Percentiles rank a stretch among this genome's conserved stretches.
Conservation (phyloP, 345 rosid species). For the Dovyalis caffra region DNA sequence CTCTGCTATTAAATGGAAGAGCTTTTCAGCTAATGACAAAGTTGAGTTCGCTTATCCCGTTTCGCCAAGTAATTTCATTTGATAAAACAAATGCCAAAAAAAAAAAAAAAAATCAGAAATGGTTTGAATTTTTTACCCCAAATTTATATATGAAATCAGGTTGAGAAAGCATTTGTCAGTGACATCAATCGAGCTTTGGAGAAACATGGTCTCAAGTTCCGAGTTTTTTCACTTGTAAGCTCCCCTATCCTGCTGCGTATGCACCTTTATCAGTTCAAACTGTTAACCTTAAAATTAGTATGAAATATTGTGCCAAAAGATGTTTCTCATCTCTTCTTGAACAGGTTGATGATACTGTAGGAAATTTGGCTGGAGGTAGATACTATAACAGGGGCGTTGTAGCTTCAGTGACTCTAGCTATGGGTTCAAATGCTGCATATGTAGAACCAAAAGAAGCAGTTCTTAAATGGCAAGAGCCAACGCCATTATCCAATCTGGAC, state of each 20-base stretch:
- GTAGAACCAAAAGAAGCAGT: conserved; percentile 45
- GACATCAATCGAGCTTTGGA: conserved; percentile 47
- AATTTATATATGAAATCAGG: not conserved
- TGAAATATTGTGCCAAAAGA: not conserved
- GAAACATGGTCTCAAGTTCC: conserved; percentile 40
- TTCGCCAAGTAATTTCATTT: no score
- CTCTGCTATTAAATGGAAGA: conserved; percentile 44
- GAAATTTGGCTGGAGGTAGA: conserved; percentile 60
- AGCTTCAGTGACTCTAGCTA: conserved; percentile 57
- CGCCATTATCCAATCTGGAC: conserved; percentile 31
- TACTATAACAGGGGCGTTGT: conserved; percentile 52
- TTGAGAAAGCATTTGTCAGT: conserved; percentile 28
- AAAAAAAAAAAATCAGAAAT: no score
- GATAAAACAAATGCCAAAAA: no score
- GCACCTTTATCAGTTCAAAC: not conserved
- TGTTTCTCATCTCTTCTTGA: not conserved
- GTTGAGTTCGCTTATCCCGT: conserved; percentile 28
- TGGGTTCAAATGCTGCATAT: conserved; percentile 55
- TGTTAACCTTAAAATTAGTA: no score
- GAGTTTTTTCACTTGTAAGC: conserved; percentile 23
- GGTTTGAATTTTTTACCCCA: not conserved
- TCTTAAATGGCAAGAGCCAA: conserved; percentile 31
- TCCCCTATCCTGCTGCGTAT: no score
- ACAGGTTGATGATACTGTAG: conserved; percentile 55
- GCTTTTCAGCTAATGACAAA: conserved; percentile 35